These are phyloP conservation scores for Lachnellula arida DNA, from an alignment of 2,329 filamentous ascomycete genomes.

Conservation along the genomic window DNA sequence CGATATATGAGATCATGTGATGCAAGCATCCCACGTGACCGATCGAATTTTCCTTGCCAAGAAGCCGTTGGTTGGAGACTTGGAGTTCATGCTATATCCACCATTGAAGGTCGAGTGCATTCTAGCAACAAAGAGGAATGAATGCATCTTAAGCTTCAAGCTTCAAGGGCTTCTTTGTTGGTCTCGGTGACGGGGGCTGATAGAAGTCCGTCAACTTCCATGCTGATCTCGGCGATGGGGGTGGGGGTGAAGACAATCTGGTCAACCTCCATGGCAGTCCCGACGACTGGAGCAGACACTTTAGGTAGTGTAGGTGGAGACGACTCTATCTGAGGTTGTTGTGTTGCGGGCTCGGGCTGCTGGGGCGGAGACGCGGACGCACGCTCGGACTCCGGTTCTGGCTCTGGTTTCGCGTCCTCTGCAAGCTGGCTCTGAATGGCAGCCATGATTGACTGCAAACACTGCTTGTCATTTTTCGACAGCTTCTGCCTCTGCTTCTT, in stretches of 20 bases:
- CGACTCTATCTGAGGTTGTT: background rate
- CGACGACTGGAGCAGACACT: background rate
- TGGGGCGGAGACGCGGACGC: background rate
- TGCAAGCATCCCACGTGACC: background rate
- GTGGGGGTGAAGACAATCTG: too few species aligned
- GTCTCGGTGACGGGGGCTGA: background rate
- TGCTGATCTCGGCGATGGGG: too few species aligned
- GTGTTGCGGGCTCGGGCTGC: background rate
- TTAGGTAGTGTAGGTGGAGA: background rate
- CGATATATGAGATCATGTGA: background rate
- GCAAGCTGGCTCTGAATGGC: background rate
- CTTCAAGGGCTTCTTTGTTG: background rate
- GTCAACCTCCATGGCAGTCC: background rate
- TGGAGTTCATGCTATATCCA: too few species aligned
- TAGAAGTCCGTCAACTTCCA: too few species aligned
- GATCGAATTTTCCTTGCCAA: too few species aligned
- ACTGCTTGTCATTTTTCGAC: slow-evolving; percentile 10
- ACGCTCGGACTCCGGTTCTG: background rate
- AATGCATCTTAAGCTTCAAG: too few species aligned
- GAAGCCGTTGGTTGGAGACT: too few species aligned
- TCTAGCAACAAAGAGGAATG: too few species aligned
- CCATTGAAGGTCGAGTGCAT: too few species aligned
- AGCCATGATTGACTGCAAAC: slow-evolving; percentile 4
- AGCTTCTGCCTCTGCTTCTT: slow-evolving; percentile 6
- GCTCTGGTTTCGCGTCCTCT: background rate